phyloP scores from a whole-genome alignment of 768 basidiomycete species.

The Phylloporus scabripes region DNA sequence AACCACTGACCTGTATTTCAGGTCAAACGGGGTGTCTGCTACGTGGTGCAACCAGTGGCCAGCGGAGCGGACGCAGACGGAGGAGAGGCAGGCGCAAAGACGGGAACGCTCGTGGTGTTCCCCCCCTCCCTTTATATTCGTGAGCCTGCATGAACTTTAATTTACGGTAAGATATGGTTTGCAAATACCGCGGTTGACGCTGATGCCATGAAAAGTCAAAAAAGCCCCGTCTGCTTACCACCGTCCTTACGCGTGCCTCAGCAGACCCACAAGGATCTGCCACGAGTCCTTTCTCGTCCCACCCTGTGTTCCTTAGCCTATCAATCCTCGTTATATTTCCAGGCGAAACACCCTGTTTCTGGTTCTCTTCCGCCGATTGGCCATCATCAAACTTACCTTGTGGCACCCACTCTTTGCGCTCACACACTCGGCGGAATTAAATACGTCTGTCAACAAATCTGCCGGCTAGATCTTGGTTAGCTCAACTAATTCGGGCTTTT shows the following conservation, averaged over 20 bases:
- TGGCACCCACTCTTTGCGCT: conserved; percentile 29
- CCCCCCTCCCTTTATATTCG: conserved; percentile 26
- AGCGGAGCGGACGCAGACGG: background rate
- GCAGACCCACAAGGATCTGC: conserved; percentile 23
- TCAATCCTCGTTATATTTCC: conserved; percentile 33
- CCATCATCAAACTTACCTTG: conserved; percentile 31
- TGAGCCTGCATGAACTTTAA: conserved; percentile 28
- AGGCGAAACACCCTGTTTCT: conserved; percentile 43
- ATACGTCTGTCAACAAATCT: conserved; percentile 36
- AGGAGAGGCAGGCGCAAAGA: conserved; percentile 1
- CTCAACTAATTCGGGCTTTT: conserved; percentile 23
- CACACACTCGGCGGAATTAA: conserved; percentile 32
- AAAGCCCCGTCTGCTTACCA: conserved; percentile 25
- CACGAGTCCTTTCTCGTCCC: conserved; percentile 13
- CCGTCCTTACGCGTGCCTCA: conserved; percentile 27
- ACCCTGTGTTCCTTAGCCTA: conserved; percentile 28
- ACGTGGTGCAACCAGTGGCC: background rate
- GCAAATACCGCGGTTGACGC: conserved; percentile 28
- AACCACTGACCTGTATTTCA: conserved; percentile 15
- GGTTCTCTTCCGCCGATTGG: conserved; percentile 46
- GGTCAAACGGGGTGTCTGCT: background rate
- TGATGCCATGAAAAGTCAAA: conserved; percentile 28
- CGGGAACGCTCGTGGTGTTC: conserved; percentile 13
- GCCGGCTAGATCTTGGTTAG: conserved; percentile 40
- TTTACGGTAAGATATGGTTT: conserved; percentile 20